Evolutionary conservation across 1,139 yeast species (phyloP).

Genomic region (Candida freyschussii): DNA sequence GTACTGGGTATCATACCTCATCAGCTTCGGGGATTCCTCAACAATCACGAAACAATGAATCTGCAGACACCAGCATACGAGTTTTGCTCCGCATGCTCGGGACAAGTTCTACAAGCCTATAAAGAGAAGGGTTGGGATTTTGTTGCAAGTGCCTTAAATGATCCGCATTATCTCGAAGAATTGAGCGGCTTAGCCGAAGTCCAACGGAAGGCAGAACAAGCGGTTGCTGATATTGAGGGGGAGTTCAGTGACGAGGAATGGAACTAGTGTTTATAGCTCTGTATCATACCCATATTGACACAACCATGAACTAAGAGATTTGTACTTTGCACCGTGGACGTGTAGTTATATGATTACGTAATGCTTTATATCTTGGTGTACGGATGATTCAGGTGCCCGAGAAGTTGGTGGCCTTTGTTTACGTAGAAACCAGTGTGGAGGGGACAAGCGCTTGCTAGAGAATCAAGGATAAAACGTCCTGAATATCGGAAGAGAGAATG

Average conservation of each 20-base stretch:
- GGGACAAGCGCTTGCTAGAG: no score
- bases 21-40: slow-evolving; percentile 82
- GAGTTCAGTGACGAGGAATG: slow-evolving; percentile 35
- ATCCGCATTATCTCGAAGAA: slow-evolving; percentile 62
- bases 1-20: slow-evolving; percentile 77
- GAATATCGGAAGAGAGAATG: no score
- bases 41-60: slow-evolving; percentile 57
- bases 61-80: slow-evolving; percentile 67
- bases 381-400: no score
- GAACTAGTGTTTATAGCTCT: no score
- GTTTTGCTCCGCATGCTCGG: slow-evolving; percentile 84
- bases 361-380: no score
- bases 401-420: no score
- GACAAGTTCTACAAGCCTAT: slow-evolving; percentile 47
- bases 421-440: no score
- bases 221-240: slow-evolving; percentile 39
- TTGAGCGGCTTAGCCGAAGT: slow-evolving; percentile 72
- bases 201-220: slow-evolving; percentile 67
- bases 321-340: no score
- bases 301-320: no score
- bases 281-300: no score
- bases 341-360: no score
- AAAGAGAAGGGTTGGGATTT: slow-evolving; percentile 69
- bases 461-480: no score
- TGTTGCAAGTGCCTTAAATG: slow-evolving; percentile 61